Evolutionary conservation across 106 monocot species (phyloP).

Genomic region (Narthecium ossifragum): DNA sequence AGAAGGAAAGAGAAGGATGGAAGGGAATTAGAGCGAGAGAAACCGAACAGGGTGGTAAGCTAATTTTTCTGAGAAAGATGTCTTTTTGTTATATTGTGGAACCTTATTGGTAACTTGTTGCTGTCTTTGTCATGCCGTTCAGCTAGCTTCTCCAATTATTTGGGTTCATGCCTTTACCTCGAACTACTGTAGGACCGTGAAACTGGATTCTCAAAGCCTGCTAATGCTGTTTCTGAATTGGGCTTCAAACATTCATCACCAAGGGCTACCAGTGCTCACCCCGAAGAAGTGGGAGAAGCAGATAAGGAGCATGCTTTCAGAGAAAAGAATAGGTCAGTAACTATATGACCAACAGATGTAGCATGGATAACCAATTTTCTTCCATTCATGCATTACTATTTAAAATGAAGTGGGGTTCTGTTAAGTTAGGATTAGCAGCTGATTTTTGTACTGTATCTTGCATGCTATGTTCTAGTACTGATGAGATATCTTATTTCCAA

Average conservation of each 20-base stretch:
- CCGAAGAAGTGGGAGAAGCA: slow-evolving; percentile 34
- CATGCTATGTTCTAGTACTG: too few species aligned
- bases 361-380: too few species aligned
- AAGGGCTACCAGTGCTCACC: slow-evolving; percentile 18
- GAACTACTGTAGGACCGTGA: slow-evolving; percentile 92
- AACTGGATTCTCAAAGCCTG: slow-evolving; percentile 6
- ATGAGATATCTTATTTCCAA: too few species aligned
- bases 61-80: slow-evolving; percentile 12
- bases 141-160: slow-evolving; percentile 88
- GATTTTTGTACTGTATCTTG: too few species aligned
- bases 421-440: too few species aligned
- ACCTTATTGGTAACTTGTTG: slow-evolving; percentile 32
- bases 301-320: slow-evolving; percentile 29
- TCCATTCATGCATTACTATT: too few species aligned
- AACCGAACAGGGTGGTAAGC: slow-evolving; percentile 48
- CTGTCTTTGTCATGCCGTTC: slow-evolving; percentile 55
- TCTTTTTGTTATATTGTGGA: slow-evolving; percentile 5
- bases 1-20: slow-evolving; percentile 67
- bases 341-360: not conserved
- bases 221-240: slow-evolving; percentile 8
- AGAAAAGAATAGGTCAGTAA: slow-evolving; percentile 43
- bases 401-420: too few species aligned
- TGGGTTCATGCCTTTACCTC: slow-evolving; percentile 95
- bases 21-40: slow-evolving; percentile 40
- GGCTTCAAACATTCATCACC: slow-evolving; percentile 15